Evolutionary conservation across 495 filamentous ascomycete genomes (phyloP), one percentile per base, ranked within the genome.

Genomic region (Xylaria sp.): DNA sequence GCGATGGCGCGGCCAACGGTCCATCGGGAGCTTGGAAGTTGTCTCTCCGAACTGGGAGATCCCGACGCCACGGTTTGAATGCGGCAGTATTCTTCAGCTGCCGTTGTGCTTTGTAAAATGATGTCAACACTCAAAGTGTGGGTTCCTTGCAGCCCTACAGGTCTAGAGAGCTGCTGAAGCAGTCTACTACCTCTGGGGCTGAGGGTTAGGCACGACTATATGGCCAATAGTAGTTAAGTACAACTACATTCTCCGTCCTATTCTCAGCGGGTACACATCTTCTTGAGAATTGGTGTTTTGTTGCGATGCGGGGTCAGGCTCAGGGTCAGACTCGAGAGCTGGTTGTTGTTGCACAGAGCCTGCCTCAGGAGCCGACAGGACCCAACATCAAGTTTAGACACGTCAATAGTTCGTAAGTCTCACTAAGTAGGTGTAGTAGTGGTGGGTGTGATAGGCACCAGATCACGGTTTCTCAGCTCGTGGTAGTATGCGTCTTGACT

Each of bases 121-220:
- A 64, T 64, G 41, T 64, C 40, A 64, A 41, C 61, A 31, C 40
- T 41, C 21, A 33, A 64, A 48, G 40, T 19, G 37, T 46, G 24
- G 61, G 33, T 19, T 31, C 26, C 41, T 40, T 33, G n/a, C 61
- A 64, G 61, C 61, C 61, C 61, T 64, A 64, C 37, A 11, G n/a
- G 24, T 21, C 11, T 14, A 41, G 3, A 40, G 31, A 53, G 24
- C 21, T 15, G 21, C 9, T 31, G 26, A 2, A 9, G 19, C 3
- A 41, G 58, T 24, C 58, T 11, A 19, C 12, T 41, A 14, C 6
- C 37, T 21, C 35, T 24, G 6, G 12, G 37, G 59, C 37, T 43
- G 59, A 44, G 37, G 3, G 17, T 3, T 6, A n/a, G 17, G 19
- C 15, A n/a, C 44, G 44, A 58, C 57, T 37, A n/a, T 9, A 11